Percentiles rank a stretch among this genome's conserved stretches.
These are phyloP conservation scores for Rhazya stricta DNA, from an alignment of 257 asterid species.

Conservation along the genomic window DNA sequence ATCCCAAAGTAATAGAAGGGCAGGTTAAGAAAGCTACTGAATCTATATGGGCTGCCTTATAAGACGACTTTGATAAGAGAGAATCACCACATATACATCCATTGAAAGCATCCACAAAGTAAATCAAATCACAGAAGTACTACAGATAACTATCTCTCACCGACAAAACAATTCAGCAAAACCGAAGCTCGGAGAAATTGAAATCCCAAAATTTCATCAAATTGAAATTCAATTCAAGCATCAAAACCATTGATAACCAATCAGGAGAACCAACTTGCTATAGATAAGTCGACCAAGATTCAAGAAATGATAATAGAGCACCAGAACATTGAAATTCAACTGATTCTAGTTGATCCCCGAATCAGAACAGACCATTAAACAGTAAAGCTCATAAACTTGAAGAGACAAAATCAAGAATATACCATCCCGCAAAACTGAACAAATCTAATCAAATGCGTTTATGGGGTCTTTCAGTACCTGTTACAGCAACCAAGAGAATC, in stretches of 20 bases:
- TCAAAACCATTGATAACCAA: slow-evolving; percentile 1
- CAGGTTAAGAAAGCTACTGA: neutral
- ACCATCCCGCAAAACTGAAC: neutral
- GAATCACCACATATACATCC: neutral
- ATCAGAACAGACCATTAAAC: neutral
- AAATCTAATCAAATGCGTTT: neutral
- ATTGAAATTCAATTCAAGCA: slow-evolving; percentile 8
- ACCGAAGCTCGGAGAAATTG: neutral
- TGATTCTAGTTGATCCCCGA: neutral
- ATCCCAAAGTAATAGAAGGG: neutral
- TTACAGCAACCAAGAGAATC: slow-evolving; percentile 5
- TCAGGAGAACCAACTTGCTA: neutral
- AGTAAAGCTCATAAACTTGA: neutral
- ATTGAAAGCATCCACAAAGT: neutral
- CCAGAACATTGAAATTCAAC: slow-evolving; percentile 3
- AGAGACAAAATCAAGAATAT: neutral
- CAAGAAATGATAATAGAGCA: slow-evolving; percentile 1
- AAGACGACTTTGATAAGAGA: neutral
- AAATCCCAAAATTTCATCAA: slow-evolving; percentile 8
- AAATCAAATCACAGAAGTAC: neutral
- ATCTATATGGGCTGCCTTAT: neutral
- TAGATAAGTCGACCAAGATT: neutral
- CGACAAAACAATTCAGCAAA: slow-evolving; percentile 4
- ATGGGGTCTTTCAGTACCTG: slow-evolving; percentile 13
- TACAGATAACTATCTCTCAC: neutral